These are phyloP conservation scores for Diaporthe nobilis DNA, from an alignment of 2,329 filamentous ascomycete species.

Conservation along the genomic window DNA sequence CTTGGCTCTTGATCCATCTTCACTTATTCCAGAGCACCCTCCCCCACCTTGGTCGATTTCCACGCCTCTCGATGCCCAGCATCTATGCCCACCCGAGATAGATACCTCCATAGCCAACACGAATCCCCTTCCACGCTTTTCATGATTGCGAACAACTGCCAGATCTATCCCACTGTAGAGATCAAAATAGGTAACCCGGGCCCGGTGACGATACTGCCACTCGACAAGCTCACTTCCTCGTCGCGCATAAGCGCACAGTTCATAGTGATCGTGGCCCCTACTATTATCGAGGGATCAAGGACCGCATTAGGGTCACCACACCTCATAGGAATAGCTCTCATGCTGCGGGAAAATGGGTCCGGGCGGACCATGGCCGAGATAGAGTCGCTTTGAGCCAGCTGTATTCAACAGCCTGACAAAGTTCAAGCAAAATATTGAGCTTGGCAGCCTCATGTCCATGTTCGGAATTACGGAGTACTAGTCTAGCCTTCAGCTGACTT, in stretches of 20 bases:
- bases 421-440: background rate
- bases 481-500: no score
- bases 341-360: no score
- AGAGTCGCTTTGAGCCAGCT: background rate
- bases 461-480: background rate
- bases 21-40: background rate
- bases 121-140: background rate
- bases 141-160: background rate
- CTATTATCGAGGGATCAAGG: background rate
- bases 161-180: background rate
- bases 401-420: no score
- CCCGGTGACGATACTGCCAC: background rate
- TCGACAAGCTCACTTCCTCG: background rate
- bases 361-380: no score
- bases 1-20: background rate
- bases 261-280: background rate
- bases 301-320: background rate
- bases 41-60: background rate
- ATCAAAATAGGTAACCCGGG: background rate
- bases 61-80: background rate
- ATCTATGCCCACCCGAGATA: conserved; percentile 12
- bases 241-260: background rate
- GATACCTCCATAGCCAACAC: conserved; percentile 14
- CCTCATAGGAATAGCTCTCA: background rate
- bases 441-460: no score